These are phyloP conservation scores for Colletotrichum tamarilloi DNA, from an alignment of 2,329 filamentous ascomycete genomes.

Conservation along the genomic window DNA sequence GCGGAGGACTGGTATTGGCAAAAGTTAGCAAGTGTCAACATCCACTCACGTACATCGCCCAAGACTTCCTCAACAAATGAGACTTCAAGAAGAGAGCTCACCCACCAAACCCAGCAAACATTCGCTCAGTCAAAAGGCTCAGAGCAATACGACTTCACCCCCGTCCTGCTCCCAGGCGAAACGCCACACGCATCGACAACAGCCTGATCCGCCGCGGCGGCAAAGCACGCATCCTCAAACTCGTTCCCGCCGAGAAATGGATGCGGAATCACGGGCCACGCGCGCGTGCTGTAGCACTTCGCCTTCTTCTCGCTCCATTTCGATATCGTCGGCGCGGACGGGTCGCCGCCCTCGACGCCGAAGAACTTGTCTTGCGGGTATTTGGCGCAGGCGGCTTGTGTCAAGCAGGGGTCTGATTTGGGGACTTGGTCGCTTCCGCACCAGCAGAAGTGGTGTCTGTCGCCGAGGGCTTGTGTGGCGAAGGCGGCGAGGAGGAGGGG, in stretches of 20 bases:
- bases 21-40: no score
- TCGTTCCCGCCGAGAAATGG: conserved; percentile 12
- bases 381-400: neutral
- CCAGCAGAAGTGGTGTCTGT: conserved; percentile 24
- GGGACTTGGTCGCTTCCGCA: neutral
- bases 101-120: neutral
- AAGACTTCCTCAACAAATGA: no score
- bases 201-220: neutral
- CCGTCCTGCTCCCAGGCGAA: neutral
- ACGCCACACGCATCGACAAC: neutral
- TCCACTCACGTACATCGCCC: no score
- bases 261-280: conserved; percentile 11
- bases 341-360: neutral
- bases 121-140: neutral
- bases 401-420: neutral
- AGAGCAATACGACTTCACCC: neutral
- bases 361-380: conserved; percentile 16
- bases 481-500: neutral
- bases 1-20: no score
- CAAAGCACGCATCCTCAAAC: neutral
- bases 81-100: neutral
- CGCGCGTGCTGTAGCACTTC: conserved; percentile 1
- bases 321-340: neutral
- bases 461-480: neutral
- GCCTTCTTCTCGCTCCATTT: conserved; percentile 1